Evolutionary conservation across 805 yeast genomes (phyloP), one percentile per base, ranked within the genome.

Genomic region (Lipomyces oligophaga): DNA sequence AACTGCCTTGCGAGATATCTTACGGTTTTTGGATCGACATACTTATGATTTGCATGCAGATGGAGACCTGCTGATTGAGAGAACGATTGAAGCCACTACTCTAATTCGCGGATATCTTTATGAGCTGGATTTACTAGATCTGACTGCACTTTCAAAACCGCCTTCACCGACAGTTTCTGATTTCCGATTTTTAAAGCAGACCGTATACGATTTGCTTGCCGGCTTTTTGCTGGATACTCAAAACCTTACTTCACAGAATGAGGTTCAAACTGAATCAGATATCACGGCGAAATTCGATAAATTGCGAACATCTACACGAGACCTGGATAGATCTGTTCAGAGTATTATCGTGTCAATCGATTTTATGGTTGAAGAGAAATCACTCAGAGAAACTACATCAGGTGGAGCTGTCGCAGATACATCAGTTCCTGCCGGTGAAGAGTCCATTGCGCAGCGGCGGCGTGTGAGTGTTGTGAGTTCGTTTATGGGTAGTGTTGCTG

Each of bases 131-230:
- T 46, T 58, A 11, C 36, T 59, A 10, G 65, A 62, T 38, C 45
- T 64, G 21, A 49, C 60, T 47, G 45, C 56, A 3, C 41, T 52
- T 4, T 10, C 34, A 18, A 41, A 30, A 11, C 57, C 56, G 10
- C 19, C 20, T 18, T 52, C 57, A 13, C 52, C 55, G 13, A 41
- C 55, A 2, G 38, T 51, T 2, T 26, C 32, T 34, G 94, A 85
- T 41, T 87, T 84, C 60, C 77, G 81, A 59, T 83, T 81, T 52
- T 67, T 76, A 38, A 88, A 87, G 58, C 96, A 87, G 61, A 73
- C 75, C 6, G 62, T 85, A 21, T 89, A 86, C 62, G 57, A 52
- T 18, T 35, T 45, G 5, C 78, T 82, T 26, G 68, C 79, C 2
- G 73, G 74, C 24, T 70, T 83, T 4, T 70, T 85, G 8, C 75